Conservation (phyloP, 805 yeast species). For the Yamadazyma insecticola region DNA sequence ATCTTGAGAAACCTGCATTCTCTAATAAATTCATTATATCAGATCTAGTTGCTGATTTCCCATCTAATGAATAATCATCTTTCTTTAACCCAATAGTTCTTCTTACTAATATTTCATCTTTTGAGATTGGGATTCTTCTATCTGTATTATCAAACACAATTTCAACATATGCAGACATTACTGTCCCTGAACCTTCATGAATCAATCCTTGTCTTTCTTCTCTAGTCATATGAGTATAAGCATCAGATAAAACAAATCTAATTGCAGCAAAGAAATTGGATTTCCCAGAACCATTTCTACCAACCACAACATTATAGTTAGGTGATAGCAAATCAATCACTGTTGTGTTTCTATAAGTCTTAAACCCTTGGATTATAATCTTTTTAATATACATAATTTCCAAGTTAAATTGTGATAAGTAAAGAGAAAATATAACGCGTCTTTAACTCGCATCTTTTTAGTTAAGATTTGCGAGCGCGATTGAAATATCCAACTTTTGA, state of each 20-base stretch:
- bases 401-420: neutral
- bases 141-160: conserved; percentile 80
- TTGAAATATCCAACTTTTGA: too few relatives aligned
- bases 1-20: conserved; percentile 86
- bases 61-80: conserved; percentile 85
- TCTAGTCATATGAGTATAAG: conserved; percentile 74
- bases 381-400: conserved; percentile 35
- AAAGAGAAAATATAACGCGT: neutral
- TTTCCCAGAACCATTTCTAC: conserved; percentile 95
- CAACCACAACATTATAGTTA: conserved; percentile 76
- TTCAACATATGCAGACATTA: conserved; percentile 91
- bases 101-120: conserved; percentile 66
- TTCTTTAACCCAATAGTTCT: conserved; percentile 92
- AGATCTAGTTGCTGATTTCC: conserved; percentile 69
- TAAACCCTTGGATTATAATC: conserved; percentile 86
- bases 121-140: conserved; percentile 65
- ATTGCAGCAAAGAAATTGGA: conserved; percentile 95
- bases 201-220: conserved; percentile 84
- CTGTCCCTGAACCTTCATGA: conserved; percentile 87
- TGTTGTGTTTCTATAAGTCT: conserved; percentile 84
- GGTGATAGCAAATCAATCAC: conserved; percentile 74
- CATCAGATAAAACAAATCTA: conserved; percentile 86
- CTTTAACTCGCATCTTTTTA: neutral
- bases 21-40: conserved; percentile 81
- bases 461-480: too few relatives aligned